Base-by-base conservation (phyloP, 768 basidiomycete species). In the Leccinum barrowsii region DNA sequence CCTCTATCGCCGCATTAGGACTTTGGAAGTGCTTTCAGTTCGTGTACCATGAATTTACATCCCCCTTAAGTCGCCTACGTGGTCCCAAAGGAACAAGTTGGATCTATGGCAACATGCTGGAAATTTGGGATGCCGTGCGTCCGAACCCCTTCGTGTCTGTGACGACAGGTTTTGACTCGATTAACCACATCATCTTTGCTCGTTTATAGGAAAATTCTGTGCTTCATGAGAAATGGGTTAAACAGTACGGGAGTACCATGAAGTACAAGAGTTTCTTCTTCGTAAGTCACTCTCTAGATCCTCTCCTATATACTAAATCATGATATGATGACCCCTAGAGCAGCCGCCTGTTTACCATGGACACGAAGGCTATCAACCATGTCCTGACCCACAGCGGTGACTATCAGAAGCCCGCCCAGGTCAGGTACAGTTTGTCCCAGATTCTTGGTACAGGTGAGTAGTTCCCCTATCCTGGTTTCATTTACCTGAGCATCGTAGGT, bases 91-190 rank as follows among this genome's bases (percentile, higher is more conserved):
- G 65, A 56, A 52, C 71, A 1, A 80, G 77, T 59, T 73, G 74
- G 59, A 54, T 87, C 8, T 82, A 68, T 59, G 85, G 85, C 1
- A 79, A 84, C 61, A 59, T 83, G 65, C 72, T 66, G 52, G 74
- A 80, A 7, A 78, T 86, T 13, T 73, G 67, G 64, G 67, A 76
- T 12, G 74, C 70, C 7, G 83, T 81, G 62, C 12, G 30, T 4
- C 22, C 22, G 22, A 22, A 13, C 8, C 26, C 4, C 30, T 5
- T 32, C 30, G 30, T 32, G 30, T 4, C 1, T 30, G 30, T 11
- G 11, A 30, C 34, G 4, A 5, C 19, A 28, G 13, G n/a, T 11
- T 8, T 32, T 34, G 26, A 21, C 13, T 26, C 17, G 3, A 35
- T 30, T 32, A 15, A 52, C n/a, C 22, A 5, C 17, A 24, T n/a